Evolutionary conservation across 2,329 filamentous ascomycete species (phyloP), one percentile per base, ranked within the genome.

Genomic region (Diaporthe sp.): DNA sequence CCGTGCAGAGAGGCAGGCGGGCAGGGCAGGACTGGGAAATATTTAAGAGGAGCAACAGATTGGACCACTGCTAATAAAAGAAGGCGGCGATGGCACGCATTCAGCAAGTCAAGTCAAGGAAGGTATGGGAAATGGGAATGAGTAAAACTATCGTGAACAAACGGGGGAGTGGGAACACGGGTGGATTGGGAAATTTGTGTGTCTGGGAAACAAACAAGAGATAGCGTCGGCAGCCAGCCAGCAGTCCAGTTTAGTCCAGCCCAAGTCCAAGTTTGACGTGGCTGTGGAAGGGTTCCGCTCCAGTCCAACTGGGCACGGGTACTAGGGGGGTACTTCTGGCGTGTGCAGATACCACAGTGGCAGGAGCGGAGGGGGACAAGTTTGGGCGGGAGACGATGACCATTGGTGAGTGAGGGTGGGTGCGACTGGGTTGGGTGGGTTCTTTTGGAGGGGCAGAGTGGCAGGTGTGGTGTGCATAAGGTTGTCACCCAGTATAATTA

Each of bases 151-250:
- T 69, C 70, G 51, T 19, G 35, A 61, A 47, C n/a, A n/a, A n/a
- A n/a, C 32, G 44, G 55, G 56, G 42, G 58, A 61, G 58, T 61
- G 58, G 58, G 7, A n/a, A n/a, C n/a, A 61, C 58, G 39, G 59
- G 39, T 63, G 39, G 59, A 47, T 32, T 70, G 53, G 32, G 32
- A 69, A 42, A 72, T 47, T 73, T 72, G 55, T 50, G 61, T 58
- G 66, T 44, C 25, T 55, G 53, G 37, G 50, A 35, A 30, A 56
- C 44, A 37, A 65, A 65, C 51, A 63, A 50, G 44, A 65, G 53
- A 47, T 39, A 70, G 39, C 25, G 22, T 8, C 44, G 22, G 68
- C 68, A 47, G 68, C 53, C 68, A 50, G 35, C 25, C 66, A 35
- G 50, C 25, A 37, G 42, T 22, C 53, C 30, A 32, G 51, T 30